Conservation (phyloP, 148 eudicot species). For the Rhododendron ovatum region DNA sequence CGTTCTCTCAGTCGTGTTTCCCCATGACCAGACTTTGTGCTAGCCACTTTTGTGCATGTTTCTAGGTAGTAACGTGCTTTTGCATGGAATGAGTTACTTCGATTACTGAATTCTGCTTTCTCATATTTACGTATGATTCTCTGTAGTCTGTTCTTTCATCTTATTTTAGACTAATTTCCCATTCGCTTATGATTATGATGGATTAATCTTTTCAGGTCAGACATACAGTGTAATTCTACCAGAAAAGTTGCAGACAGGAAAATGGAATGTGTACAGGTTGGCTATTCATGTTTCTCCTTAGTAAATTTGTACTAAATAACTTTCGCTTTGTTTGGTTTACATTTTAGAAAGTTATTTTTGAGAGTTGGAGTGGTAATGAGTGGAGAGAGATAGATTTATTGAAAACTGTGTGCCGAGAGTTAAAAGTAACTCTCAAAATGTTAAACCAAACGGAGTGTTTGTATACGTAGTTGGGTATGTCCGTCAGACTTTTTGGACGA, state of each 20-base stretch:
- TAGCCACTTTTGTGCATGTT: neutral
- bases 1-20: neutral
- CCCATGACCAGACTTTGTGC: neutral
- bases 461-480: neutral
- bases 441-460: too few species aligned
- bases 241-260: conserved; percentile 86
- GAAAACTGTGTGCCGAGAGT: too few species aligned
- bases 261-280: conserved; percentile 98
- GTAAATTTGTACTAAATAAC: neutral
- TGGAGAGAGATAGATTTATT: too few species aligned
- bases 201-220: conserved; percentile 45
- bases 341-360: too few species aligned
- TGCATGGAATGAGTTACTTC: neutral
- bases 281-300: conserved; percentile 3
- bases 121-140: neutral
- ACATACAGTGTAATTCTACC: conserved; percentile 85
- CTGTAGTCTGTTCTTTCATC: neutral
- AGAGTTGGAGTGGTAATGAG: too few species aligned
- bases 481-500: neutral
- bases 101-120: conserved; percentile 3
- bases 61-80: neutral
- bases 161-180: neutral
- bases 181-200: conserved; percentile 1
- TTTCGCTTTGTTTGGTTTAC: neutral
- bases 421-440: too few species aligned